These are phyloP conservation scores for Apiospora aurea DNA, from an alignment of 2,329 filamentous ascomycete species.

Conservation along the genomic window DNA sequence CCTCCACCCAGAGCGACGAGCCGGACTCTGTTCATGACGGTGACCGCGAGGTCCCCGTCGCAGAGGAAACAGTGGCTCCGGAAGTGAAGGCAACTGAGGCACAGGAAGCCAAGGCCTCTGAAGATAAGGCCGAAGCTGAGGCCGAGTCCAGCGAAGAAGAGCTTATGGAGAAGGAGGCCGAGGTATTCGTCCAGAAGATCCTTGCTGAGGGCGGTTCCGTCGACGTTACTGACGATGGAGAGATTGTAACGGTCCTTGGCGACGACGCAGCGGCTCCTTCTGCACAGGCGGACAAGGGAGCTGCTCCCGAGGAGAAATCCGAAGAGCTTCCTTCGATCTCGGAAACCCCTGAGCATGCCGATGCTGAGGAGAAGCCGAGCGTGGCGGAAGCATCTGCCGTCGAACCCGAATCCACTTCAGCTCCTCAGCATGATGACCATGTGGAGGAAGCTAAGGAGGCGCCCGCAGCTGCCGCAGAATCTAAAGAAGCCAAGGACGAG, in stretches of 20 bases:
- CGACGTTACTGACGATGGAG: background rate
- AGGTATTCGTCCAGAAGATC: background rate
- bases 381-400: background rate
- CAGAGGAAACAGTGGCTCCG: background rate
- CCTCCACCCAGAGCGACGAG: background rate
- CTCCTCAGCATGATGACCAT: background rate
- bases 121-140: background rate
- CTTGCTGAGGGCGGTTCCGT: background rate
- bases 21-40: background rate
- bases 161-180: background rate
- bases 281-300: background rate
- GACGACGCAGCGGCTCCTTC: background rate
- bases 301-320: background rate
- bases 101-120: background rate
- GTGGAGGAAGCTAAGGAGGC: background rate
- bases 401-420: background rate
- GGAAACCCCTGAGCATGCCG: background rate
- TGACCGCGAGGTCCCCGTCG: background rate
- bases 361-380: background rate
- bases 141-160: conserved; percentile 16
- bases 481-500: background rate
- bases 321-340: background rate
- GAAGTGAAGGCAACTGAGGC: too few relatives aligned
- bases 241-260: background rate
- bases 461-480: background rate